Evolutionary conservation across 73 alveolate species (phyloP).

Genomic region (Effrenium voratum): DNA sequence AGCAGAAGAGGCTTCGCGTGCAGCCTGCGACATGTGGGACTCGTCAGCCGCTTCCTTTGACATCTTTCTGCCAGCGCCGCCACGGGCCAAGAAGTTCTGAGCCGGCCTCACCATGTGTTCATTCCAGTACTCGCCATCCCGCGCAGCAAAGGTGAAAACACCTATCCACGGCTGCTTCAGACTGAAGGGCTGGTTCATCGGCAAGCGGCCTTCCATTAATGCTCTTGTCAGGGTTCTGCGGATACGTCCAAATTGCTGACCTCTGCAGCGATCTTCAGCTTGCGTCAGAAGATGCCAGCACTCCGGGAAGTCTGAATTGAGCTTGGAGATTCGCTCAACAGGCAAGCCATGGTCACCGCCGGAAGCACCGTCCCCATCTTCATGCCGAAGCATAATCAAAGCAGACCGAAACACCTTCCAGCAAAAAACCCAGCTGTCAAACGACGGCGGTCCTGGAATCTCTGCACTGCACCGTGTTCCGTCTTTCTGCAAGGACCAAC

Average conservation of each 20-base stretch:
- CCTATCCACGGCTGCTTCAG: neutral
- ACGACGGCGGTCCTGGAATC: conserved; percentile 29
- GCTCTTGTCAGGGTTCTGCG: neutral
- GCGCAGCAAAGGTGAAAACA: neutral
- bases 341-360: neutral
- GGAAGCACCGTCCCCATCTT: neutral
- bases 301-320: neutral
- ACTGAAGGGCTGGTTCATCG: neutral
- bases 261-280: neutral
- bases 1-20: neutral
- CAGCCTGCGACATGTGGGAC: neutral
- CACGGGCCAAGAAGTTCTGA: neutral
- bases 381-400: conserved; percentile 16
- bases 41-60: neutral
- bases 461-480: neutral
- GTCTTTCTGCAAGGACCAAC: neutral
- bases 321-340: neutral
- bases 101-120: neutral
- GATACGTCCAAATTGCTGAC: neutral
- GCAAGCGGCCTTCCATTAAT: neutral
- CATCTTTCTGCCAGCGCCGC: neutral
- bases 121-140: neutral
- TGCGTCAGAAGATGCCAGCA: neutral
- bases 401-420: neutral
- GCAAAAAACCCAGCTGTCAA: conserved; percentile 10